These are phyloP conservation scores for Krasilnikovozyma curviuscula DNA, from an alignment of 768 basidiomycete species.

Conservation along the genomic window DNA sequence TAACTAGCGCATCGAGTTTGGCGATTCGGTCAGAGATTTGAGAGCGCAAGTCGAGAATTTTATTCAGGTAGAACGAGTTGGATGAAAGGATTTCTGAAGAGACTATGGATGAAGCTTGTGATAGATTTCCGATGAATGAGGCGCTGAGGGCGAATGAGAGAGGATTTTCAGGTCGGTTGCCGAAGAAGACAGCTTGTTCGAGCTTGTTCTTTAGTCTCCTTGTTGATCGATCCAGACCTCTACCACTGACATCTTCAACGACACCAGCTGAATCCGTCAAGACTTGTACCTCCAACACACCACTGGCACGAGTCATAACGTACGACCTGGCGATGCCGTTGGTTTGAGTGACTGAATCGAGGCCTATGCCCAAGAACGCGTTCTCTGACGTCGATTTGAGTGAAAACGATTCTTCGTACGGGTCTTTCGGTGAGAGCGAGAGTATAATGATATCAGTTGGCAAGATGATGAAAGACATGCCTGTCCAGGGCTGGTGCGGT, in stretches of 20 bases:
- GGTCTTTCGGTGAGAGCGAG: constrained; percentile 17
- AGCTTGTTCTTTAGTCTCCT: constrained; percentile 25
- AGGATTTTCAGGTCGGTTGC: constrained; percentile 26
- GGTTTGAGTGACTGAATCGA: constrained; percentile 5
- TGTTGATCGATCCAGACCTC: constrained; percentile 19
- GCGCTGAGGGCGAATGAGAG: constrained; percentile 25
- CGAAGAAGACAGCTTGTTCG: constrained; percentile 30
- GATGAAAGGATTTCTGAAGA: constrained; percentile 38
- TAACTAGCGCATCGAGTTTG: constrained; percentile 63
- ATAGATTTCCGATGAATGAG: constrained; percentile 24
- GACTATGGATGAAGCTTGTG: constrained; percentile 23
- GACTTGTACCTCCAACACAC: constrained; percentile 13
- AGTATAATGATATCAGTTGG: constrained; percentile 23
- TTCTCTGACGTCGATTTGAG: constrained; percentile 25
- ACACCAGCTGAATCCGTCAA: constrained; percentile 12
- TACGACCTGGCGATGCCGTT: constrained; percentile 2
- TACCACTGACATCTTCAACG: constrained; percentile 6
- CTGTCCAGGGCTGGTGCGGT: constrained; percentile 3
- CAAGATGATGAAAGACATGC: constrained; percentile 25
- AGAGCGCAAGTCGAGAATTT: constrained; percentile 58
- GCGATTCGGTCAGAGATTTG: constrained; percentile 59
- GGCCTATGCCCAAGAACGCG: constrained; percentile 25
- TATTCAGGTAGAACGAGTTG: constrained; percentile 53
- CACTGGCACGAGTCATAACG: constrained; percentile 15
- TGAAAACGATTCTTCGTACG: constrained; percentile 27